Evolutionary conservation across 768 basidiomycete species (phyloP).

Genomic region (Tulasnella sp.): DNA sequence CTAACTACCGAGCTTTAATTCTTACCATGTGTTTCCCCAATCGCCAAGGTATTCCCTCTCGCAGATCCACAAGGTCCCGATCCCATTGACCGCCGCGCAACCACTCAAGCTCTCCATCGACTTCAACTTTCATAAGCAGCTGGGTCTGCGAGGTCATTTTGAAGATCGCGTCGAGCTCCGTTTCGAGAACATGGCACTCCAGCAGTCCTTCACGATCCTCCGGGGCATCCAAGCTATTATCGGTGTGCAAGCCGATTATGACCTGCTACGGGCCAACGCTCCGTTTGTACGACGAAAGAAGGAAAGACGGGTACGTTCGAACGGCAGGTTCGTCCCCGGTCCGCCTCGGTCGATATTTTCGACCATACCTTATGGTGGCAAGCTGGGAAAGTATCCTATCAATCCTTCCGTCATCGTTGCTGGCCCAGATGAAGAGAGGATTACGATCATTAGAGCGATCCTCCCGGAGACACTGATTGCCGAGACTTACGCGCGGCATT

Average conservation of each 20-base stretch:
- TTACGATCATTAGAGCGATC: background rate
- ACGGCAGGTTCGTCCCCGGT: background rate
- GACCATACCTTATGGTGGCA: background rate
- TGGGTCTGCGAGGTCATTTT: slow-evolving; percentile 30
- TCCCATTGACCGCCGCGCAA: background rate
- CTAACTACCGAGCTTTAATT: background rate
- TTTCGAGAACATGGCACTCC: slow-evolving; percentile 30
- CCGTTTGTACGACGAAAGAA: slow-evolving; percentile 31
- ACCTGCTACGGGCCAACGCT: slow-evolving; percentile 34
- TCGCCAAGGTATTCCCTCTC: background rate
- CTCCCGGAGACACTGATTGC: background rate
- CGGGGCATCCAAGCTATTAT: slow-evolving; percentile 37
- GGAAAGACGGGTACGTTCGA: background rate
- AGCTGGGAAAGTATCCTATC: background rate
- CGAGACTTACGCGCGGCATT: background rate
- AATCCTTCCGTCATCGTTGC: background rate
- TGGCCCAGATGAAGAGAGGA: background rate
- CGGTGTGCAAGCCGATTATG: slow-evolving; percentile 40
- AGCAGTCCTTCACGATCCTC: slow-evolving; percentile 36
- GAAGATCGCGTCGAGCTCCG: slow-evolving; percentile 39
- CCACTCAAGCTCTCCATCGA: background rate
- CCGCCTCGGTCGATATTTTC: background rate
- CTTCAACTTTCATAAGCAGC: slow-evolving; percentile 12
- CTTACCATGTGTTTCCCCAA: background rate
- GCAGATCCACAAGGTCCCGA: background rate